These are phyloP conservation scores for Houttuynia cordata DNA, from an alignment of 164 flowering plant species.

Conservation along the genomic window DNA sequence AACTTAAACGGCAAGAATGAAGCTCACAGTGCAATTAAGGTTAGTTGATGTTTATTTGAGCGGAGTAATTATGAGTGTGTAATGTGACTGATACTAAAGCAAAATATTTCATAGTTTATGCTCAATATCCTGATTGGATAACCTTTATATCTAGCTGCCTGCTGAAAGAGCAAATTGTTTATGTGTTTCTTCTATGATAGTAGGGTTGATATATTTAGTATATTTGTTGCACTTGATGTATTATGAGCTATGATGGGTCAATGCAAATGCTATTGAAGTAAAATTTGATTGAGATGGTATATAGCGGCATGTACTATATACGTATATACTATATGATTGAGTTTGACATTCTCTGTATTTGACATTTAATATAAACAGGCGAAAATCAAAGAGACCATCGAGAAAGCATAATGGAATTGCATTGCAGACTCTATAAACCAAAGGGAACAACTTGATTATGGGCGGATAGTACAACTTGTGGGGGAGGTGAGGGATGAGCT, in stretches of 20 bases:
- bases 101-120: too few species aligned
- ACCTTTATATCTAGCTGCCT: too few species aligned
- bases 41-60: conserved; percentile 3
- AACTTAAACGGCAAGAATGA: conserved; percentile 17
- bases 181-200: too few species aligned
- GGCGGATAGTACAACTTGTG: conserved; percentile 52
- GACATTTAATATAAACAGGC: conserved; percentile 23
- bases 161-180: too few species aligned
- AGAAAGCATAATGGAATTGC: conserved; percentile 91
- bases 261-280: background rate
- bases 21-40: conserved; percentile 34
- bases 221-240: too few species aligned
- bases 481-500: conserved; percentile 85
- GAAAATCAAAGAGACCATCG: conserved; percentile 62
- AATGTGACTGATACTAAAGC: too few species aligned
- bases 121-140: too few species aligned
- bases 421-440: conserved; percentile 52
- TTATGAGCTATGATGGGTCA: too few species aligned
- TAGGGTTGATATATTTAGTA: too few species aligned
- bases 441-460: conserved; percentile 54
- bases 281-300: background rate
- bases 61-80: too few species aligned
- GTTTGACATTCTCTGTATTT: background rate
- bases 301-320: too few species aligned
- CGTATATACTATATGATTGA: background rate